These are phyloP conservation scores for Boechera retrofracta DNA, from an alignment of 345 rosid species.

Conservation along the genomic window DNA sequence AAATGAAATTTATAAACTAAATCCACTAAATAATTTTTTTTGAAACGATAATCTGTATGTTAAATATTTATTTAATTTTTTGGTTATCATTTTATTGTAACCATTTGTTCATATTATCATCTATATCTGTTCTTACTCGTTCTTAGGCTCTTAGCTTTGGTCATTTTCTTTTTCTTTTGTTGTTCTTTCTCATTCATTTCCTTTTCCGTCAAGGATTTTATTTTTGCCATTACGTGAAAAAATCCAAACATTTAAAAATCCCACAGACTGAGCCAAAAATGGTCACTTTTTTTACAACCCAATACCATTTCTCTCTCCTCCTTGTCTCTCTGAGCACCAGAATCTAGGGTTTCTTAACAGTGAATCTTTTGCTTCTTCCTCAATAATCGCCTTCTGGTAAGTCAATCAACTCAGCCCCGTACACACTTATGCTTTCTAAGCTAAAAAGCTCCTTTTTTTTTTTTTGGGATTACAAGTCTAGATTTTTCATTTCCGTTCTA, in stretches of 20 bases:
- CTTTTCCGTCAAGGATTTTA: background rate
- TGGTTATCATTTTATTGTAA: no score
- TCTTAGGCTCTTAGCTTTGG: no score
- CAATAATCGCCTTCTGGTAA: conserved; percentile 41
- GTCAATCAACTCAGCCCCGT: background rate
- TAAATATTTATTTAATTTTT: no score
- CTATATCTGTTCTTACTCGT: no score
- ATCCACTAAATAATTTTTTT: no score
- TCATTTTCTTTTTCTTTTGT: no score
- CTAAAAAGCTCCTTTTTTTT: background rate
- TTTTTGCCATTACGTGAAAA: conserved; percentile 26
- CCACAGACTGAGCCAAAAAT: conserved; percentile 38
- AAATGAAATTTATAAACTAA: no score
- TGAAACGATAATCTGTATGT: no score
- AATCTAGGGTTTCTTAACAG: conserved; percentile 51
- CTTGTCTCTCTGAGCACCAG: conserved; percentile 39
- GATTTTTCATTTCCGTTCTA: background rate
- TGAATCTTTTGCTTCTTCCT: conserved; percentile 48
- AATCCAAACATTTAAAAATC: conserved; percentile 32
- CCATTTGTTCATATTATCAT: no score
- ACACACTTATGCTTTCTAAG: background rate
- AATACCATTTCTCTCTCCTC: conserved; percentile 31
- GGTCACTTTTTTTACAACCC: conserved; percentile 15
- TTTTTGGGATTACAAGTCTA: background rate
- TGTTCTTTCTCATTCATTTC: no score